Conservation (phyloP, 441 rosid species). For the Croton laevigatus region DNA sequence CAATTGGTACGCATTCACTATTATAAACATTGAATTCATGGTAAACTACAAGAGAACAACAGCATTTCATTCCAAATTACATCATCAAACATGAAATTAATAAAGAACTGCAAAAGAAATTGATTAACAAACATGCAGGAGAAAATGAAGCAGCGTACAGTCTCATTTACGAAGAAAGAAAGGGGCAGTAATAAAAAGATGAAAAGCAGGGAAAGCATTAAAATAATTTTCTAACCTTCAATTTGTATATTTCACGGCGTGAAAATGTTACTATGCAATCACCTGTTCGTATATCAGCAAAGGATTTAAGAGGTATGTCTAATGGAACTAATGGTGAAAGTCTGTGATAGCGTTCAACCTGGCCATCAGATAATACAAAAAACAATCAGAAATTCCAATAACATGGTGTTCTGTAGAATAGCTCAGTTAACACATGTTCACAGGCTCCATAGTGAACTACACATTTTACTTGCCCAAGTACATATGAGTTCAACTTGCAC, state of each 20-base stretch:
- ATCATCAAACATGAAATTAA: not conserved
- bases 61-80: not conserved
- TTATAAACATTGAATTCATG: too few species aligned
- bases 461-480: not conserved
- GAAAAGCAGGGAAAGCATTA: conserved; percentile 9
- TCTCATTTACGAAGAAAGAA: not conserved
- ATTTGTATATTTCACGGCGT: conserved; percentile 52
- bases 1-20: too few species aligned
- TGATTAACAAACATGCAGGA: not conserved
- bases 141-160: not conserved
- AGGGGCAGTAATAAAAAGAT: not conserved
- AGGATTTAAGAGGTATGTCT: conserved; percentile 58
- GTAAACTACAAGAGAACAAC: too few species aligned
- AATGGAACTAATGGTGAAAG: conserved; percentile 80
- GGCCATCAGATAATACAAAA: conserved; percentile 21
- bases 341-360: conserved; percentile 74
- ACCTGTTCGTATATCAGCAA: conserved; percentile 59
- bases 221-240: conserved; percentile 53
- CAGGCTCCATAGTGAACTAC: not conserved
- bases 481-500: too few species aligned
- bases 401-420: not conserved
- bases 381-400: conserved; percentile 8
- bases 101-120: not conserved
- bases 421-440: not conserved
- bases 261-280: conserved; percentile 91